Percentiles rank a stretch among this genome's conserved stretches.
phyloP scores from a whole-genome alignment of 75 land plant species.

The Adiantum capillusveneris region DNA sequence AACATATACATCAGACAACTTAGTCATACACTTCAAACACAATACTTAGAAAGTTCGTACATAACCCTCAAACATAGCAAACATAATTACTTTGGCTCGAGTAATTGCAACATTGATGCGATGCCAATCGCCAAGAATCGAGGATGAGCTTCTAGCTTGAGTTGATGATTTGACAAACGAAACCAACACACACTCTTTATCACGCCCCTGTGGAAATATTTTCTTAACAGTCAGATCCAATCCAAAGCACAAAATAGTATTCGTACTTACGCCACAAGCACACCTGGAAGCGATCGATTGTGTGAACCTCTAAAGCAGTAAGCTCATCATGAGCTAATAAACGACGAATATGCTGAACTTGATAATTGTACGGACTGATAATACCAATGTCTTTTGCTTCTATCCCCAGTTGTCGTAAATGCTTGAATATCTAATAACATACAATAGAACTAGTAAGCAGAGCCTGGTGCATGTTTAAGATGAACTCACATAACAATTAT shows the following conservation, averaged over 20 bases:
- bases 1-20: too few relatives aligned
- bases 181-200: conserved; percentile 75
- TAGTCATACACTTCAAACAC: too few relatives aligned
- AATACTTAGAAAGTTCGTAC: too few relatives aligned
- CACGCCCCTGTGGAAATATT: conserved; percentile 55
- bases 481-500: too few relatives aligned
- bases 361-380: conserved; percentile 86
- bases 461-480: too few relatives aligned
- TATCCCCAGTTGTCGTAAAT: conserved; percentile 40
- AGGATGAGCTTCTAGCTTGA: conserved; percentile 32
- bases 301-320: conserved; percentile 61
- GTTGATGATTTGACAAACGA: conserved; percentile 73
- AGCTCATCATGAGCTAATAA: conserved; percentile 13
- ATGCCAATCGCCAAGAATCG: conserved; percentile 87
- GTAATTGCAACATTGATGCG: conserved; percentile 83
- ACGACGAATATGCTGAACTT: conserved; percentile 46
- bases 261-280: too few relatives aligned
- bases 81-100: conserved; percentile 81
- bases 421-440: conserved; percentile 27
- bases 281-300: conserved; percentile 90
- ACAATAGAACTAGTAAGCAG: too few relatives aligned
- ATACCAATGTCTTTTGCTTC: conserved; percentile 47
- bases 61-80: too few relatives aligned
- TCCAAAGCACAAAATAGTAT: too few relatives aligned
- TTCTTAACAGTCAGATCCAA: not conserved